phyloP scores from a whole-genome alignment of 345 rosid genomes.

The Odontarrhena argentea region DNA sequence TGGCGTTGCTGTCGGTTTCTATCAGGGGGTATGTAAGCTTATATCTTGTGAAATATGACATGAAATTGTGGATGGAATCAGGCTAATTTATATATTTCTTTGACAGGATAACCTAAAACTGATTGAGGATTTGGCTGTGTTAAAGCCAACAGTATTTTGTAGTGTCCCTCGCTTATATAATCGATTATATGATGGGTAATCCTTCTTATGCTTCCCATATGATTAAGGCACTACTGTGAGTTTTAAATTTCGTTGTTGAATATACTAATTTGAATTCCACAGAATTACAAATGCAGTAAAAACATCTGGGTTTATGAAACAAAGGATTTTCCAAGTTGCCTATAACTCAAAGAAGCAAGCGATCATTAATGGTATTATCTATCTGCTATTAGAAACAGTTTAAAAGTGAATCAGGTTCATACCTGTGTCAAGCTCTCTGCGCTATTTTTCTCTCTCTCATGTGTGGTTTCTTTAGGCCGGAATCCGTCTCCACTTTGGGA shows the following conservation, averaged over 20 bases:
- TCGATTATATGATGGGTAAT: slow-evolving; percentile 81
- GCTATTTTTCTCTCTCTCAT: not conserved
- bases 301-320: slow-evolving; percentile 68
- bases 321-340: slow-evolving; percentile 73
- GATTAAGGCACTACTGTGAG: not conserved
- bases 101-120: slow-evolving; percentile 81
- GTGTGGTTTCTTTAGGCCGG: slow-evolving; percentile 50
- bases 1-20: slow-evolving; percentile 81
- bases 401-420: slow-evolving; percentile 1
- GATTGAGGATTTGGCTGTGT: slow-evolving; percentile 79
- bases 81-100: slow-evolving; percentile 13
- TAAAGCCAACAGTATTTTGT: slow-evolving; percentile 82
- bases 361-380: slow-evolving; percentile 58
- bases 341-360: slow-evolving; percentile 89
- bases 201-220: slow-evolving; percentile 20
- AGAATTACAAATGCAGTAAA: slow-evolving; percentile 77
- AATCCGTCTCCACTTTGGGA: slow-evolving; percentile 83
- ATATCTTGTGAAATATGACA: slow-evolving; percentile 9
- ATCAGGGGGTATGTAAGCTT: slow-evolving; percentile 77
- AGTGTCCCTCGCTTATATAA: slow-evolving; percentile 94
- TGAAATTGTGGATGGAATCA: slow-evolving; percentile 1
- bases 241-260: not conserved
- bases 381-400: slow-evolving; percentile 16
- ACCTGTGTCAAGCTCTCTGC: slow-evolving; percentile 16
- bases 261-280: slow-evolving; percentile 35